Conservation (phyloP, 371 early-diverging fungal species). For the Syncephalis plumigaleata region DNA sequence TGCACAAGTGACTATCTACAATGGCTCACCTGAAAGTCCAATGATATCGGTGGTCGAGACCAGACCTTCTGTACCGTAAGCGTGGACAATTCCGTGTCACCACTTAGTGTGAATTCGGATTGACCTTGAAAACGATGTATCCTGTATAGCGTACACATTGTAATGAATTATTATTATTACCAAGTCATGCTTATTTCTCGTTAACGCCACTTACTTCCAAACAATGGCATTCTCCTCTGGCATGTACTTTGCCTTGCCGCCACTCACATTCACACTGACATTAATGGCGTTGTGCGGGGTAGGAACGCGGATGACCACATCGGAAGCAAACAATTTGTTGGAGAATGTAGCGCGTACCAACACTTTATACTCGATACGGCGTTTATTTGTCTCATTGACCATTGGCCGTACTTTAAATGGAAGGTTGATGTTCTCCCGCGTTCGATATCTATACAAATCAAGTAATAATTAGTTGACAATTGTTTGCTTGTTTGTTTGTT, state of each 20-base stretch:
- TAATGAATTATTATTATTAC: too few relatives aligned
- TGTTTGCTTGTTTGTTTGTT: background rate
- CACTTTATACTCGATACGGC: slow-evolving; percentile 63
- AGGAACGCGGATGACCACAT: slow-evolving; percentile 65
- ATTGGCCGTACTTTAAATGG: slow-evolving; percentile 77
- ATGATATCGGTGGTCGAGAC: slow-evolving; percentile 79
- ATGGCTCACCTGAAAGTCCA: slow-evolving; percentile 62
- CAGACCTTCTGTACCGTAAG: slow-evolving; percentile 67
- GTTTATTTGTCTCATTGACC: slow-evolving; percentile 58
- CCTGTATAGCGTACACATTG: slow-evolving; percentile 15
- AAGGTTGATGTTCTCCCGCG: slow-evolving; percentile 69
- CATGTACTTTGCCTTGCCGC: slow-evolving; percentile 75
- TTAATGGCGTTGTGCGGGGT: slow-evolving; percentile 67
- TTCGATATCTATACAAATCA: slow-evolving; percentile 72
- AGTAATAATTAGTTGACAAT: too few relatives aligned
- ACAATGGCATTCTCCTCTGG: slow-evolving; percentile 68
- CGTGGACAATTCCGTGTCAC: slow-evolving; percentile 49
- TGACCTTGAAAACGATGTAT: slow-evolving; percentile 72
- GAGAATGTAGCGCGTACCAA: slow-evolving; percentile 59
- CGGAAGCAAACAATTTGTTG: slow-evolving; percentile 57
- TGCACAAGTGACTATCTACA: too few relatives aligned
- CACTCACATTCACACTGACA: slow-evolving; percentile 43
- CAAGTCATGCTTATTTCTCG: background rate
- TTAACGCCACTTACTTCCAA: slow-evolving; percentile 58
- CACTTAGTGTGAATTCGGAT: slow-evolving; percentile 51